Conservation (phyloP, 2,329 filamentous ascomycete species). For the Xylariaceae sp. region DNA sequence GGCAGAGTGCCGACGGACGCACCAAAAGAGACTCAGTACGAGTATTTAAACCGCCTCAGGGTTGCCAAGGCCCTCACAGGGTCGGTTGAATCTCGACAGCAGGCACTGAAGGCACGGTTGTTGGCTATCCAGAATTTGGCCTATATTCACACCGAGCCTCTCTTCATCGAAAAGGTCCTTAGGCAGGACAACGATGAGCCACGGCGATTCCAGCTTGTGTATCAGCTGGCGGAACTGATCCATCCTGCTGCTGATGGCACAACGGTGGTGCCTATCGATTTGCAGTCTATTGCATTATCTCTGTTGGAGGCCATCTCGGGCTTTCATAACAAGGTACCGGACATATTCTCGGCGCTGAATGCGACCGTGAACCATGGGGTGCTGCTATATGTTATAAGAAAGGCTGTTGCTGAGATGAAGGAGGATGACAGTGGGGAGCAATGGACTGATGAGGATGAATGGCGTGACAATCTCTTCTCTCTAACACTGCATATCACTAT, state of each 20-base stretch:
- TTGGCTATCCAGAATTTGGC: constrained; percentile 89
- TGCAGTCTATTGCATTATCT: constrained; percentile 81
- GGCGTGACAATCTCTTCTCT: constrained; percentile 89
- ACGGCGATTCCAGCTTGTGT: constrained; percentile 83
- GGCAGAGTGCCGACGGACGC: constrained; percentile 63
- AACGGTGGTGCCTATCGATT: constrained; percentile 67
- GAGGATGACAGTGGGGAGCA: constrained; percentile 59
- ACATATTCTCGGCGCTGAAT: constrained; percentile 88
- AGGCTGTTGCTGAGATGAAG: constrained; percentile 82
- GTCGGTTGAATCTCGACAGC: constrained; percentile 68
- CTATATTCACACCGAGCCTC: constrained; percentile 80
- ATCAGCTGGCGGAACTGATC: constrained; percentile 89
- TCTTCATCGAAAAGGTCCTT: constrained; percentile 84
- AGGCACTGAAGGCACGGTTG: constrained; percentile 78
- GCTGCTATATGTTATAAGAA: constrained; percentile 88
- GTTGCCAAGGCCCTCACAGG: constrained; percentile 78
- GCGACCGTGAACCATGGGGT: constrained; percentile 97
- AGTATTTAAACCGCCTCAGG: constrained; percentile 80
- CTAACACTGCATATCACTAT: constrained; percentile 80
- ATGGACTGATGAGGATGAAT: constrained; percentile 75
- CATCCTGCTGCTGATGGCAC: constrained; percentile 77
- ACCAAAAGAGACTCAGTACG: constrained; percentile 75
- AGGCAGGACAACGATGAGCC: constrained; percentile 89
- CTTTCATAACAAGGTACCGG: constrained; percentile 73
- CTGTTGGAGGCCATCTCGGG: constrained; percentile 84